Conservation (phyloP, 208 protist genomes). For the Trypanosoma caninum region DNA sequence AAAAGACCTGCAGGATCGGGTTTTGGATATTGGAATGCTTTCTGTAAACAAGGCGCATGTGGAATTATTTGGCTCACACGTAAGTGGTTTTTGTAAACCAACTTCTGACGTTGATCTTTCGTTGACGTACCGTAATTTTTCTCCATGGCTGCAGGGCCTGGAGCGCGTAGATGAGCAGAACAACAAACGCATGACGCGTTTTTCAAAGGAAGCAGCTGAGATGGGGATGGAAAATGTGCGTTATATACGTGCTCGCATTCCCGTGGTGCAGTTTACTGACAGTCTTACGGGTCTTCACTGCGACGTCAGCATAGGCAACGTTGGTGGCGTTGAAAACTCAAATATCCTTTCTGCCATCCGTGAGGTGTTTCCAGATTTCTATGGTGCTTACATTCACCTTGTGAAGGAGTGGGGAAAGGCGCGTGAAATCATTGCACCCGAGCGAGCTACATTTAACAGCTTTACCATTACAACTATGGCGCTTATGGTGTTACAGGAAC, state of each 20-base stretch:
- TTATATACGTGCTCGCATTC: constrained; percentile 78
- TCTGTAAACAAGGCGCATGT: constrained; percentile 85
- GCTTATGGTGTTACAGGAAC: constrained; percentile 89
- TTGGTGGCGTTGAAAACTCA: constrained; percentile 85
- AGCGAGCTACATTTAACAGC: constrained; percentile 84
- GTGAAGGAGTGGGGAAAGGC: constrained; percentile 88
- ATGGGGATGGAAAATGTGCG: constrained; percentile 81
- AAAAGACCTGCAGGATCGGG: constrained; percentile 49
- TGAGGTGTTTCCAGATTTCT: constrained; percentile 78
- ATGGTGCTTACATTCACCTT: constrained; percentile 79
- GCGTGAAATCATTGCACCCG: constrained; percentile 77
- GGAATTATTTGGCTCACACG: constrained; percentile 82
- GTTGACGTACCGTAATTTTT: constrained; percentile 86
- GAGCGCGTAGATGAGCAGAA: constrained; percentile 59
- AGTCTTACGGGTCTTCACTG: constrained; percentile 67
- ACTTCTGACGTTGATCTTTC: constrained; percentile 82
- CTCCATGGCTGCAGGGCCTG: constrained; percentile 74
- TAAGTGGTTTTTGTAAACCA: constrained; percentile 79
- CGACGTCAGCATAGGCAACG: constrained; percentile 88
- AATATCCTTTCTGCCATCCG: constrained; percentile 70
- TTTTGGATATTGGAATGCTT: constrained; percentile 62
- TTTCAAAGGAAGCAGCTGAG: constrained; percentile 63
- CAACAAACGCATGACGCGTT: constrained; percentile 60
- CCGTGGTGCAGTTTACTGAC: constrained; percentile 84
- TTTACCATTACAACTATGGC: constrained; percentile 90